Evolutionary conservation across 148 eudicot genomes (phyloP).

Genomic region (Fagopyrum homotropicum): DNA sequence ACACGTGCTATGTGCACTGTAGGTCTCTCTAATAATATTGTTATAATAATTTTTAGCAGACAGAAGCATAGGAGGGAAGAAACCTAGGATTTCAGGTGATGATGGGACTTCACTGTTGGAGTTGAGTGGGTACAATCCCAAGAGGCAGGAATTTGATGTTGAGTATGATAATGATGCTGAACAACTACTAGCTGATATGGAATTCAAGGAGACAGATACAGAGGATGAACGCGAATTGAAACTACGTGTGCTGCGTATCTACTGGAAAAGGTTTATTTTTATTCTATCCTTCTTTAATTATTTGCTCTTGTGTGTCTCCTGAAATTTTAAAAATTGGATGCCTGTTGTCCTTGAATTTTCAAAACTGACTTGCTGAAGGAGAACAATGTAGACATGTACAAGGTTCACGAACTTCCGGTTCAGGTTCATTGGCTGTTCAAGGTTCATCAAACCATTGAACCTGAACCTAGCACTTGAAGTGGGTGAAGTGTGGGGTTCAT

Average conservation of each 20-base stretch:
- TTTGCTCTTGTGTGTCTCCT: neutral
- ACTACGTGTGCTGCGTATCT: slow-evolving; percentile 59
- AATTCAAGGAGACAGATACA: slow-evolving; percentile 79
- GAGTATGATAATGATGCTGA: slow-evolving; percentile 98
- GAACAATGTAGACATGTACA: no score
- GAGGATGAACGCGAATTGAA: slow-evolving; percentile 74
- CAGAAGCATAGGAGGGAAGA: slow-evolving; percentile 88
- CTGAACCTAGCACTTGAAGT: no score
- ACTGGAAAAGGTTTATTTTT: slow-evolving; percentile 46
- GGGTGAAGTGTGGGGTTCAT: no score
- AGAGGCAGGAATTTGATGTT: slow-evolving; percentile 85
- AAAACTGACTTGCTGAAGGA: no score
- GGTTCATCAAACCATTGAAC: no score
- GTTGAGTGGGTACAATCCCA: slow-evolving; percentile 69
- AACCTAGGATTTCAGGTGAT: slow-evolving; percentile 55
- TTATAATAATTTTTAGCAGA: slow-evolving; percentile 24
- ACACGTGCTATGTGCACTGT: neutral
- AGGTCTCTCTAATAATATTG: neutral
- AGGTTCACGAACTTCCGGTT: no score
- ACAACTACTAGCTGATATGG: slow-evolving; percentile 87
- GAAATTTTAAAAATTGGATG: neutral
- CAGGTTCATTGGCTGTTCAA: no score
- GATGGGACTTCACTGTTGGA: slow-evolving; percentile 59
- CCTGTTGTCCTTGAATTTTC: no score
- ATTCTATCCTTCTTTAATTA: neutral